Evolutionary conservation across 2,329 filamentous ascomycete genomes (phyloP).

Genomic region (Westerdykella aurantiaca): DNA sequence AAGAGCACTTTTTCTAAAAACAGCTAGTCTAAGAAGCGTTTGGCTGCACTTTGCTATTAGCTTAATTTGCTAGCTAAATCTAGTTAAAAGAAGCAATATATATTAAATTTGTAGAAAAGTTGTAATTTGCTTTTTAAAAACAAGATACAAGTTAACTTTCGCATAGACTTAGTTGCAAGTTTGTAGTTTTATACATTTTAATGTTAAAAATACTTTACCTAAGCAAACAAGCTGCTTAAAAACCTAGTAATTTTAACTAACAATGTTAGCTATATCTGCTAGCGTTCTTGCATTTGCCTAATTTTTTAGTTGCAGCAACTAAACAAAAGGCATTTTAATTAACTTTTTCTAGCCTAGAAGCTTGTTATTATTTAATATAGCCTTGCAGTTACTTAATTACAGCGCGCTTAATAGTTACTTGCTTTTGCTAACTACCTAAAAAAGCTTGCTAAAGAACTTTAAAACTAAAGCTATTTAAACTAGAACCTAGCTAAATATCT

Average conservation of each 20-base stretch:
- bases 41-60: slow-evolving; percentile 10
- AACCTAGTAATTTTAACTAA: slow-evolving; percentile 1
- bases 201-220: slow-evolving; percentile 10
- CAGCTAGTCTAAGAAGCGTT: too few relatives aligned
- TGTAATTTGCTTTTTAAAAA: not conserved
- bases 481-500: slow-evolving; percentile 52
- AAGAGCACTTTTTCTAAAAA: too few relatives aligned
- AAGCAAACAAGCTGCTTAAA: slow-evolving; percentile 5
- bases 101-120: not conserved
- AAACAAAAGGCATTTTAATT: slow-evolving; percentile 11
- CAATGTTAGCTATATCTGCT: slow-evolving; percentile 3
- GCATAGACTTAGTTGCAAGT: too few relatives aligned
- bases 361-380: slow-evolving; percentile 18
- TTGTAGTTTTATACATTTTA: slow-evolving; percentile 8
- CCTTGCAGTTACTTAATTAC: slow-evolving; percentile 20
- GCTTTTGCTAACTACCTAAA: too few relatives aligned
- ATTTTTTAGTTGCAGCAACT: slow-evolving; percentile 24
- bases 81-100: slow-evolving; percentile 12
- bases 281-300: slow-evolving; percentile 17
- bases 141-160: too few relatives aligned
- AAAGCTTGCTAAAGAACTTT: slow-evolving; percentile 40
- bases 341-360: slow-evolving; percentile 17
- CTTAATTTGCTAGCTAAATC: slow-evolving; percentile 9
- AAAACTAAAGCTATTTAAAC: slow-evolving; percentile 48
- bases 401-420: slow-evolving; percentile 25